These are phyloP conservation scores for Venturia nashicola DNA, from an alignment of 2,329 filamentous ascomycete genomes.

Conservation along the genomic window DNA sequence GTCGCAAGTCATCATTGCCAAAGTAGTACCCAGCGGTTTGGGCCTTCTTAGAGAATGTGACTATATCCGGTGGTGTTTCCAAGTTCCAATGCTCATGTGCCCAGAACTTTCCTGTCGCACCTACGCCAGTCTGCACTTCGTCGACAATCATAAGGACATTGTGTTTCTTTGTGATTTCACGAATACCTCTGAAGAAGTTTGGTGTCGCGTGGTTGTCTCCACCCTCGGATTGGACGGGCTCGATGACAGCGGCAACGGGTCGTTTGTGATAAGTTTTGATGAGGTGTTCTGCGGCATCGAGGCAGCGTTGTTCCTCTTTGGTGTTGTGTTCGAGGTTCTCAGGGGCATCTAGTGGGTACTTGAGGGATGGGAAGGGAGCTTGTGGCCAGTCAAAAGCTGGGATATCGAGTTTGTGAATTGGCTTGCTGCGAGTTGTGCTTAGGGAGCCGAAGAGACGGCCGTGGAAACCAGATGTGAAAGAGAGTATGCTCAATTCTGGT, in stretches of 20 bases:
- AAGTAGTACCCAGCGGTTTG: conserved; percentile 92
- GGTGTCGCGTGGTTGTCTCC: conserved; percentile 90
- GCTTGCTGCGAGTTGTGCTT: conserved; percentile 82
- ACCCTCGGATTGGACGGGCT: conserved; percentile 88
- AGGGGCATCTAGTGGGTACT: conserved; percentile 63
- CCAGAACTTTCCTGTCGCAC: conserved; percentile 91
- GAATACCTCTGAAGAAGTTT: conserved; percentile 74
- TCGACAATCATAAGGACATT: conserved; percentile 80
- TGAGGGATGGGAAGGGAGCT: conserved; percentile 71
- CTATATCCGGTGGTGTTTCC: conserved; percentile 70
- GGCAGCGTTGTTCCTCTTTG: conserved; percentile 66
- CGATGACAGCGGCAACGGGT: conserved; percentile 70
- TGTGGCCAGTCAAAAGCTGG: conserved; percentile 93
- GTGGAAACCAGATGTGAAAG: conserved; percentile 82
- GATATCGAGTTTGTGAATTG: conserved; percentile 91
- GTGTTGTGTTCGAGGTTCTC: conserved; percentile 67
- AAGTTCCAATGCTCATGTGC: conserved; percentile 93
- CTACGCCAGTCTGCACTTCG: conserved; percentile 87
- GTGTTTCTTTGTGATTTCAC: conserved; percentile 65
- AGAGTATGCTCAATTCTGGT: conserved; percentile 71
- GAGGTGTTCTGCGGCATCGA: conserved; percentile 72
- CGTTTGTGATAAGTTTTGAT: conserved; percentile 69
- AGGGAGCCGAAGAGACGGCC: conserved; percentile 79
- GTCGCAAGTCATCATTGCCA: conserved; percentile 63
- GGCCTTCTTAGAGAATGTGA: conserved; percentile 92